These are phyloP conservation scores for Hsuehochloa calcarea DNA, from an alignment of 176 grass and related monocot species.

Conservation along the genomic window DNA sequence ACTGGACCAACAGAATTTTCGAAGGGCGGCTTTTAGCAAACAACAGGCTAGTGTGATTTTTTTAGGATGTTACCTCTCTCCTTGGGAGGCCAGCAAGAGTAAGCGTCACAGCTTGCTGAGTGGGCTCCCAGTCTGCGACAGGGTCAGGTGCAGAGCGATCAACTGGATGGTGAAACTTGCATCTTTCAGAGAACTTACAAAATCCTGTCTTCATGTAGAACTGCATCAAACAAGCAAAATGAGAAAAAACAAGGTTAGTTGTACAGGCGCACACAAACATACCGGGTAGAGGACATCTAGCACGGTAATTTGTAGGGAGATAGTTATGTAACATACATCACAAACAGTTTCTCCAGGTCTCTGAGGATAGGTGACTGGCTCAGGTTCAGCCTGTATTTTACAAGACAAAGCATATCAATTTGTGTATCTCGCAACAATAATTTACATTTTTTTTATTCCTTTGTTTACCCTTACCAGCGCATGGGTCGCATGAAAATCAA, in stretches of 20 bases:
- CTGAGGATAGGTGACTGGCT: constrained; percentile 69
- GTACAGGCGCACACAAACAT: background rate
- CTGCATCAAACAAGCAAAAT: constrained; percentile 40
- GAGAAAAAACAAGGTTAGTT: background rate
- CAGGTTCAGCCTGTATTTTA: constrained; percentile 42
- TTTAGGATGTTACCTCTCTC: constrained; percentile 66
- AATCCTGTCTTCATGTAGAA: constrained; percentile 94
- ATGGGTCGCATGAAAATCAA: constrained; percentile 49
- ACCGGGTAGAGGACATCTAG: background rate
- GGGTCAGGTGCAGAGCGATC: constrained; percentile 41
- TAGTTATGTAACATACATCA: constrained; percentile 56
- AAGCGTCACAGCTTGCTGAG: constrained; percentile 46
- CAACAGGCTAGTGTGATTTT: background rate
- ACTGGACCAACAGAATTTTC: background rate
- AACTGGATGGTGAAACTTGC: constrained; percentile 95
- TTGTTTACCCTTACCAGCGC: constrained; percentile 42
- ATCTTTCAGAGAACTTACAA: constrained; percentile 76
- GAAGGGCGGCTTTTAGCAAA: background rate
- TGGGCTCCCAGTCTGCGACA: constrained; percentile 7
- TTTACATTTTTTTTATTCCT: background rate
- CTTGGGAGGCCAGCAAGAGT: constrained; percentile 85
- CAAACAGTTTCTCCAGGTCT: constrained; percentile 86
- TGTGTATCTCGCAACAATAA: background rate
- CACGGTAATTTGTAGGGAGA: background rate
- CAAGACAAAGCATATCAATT: constrained; percentile 24